Conservation (phyloP, 2,329 filamentous ascomycete species). For the Talaromyces funiculosus region DNA sequence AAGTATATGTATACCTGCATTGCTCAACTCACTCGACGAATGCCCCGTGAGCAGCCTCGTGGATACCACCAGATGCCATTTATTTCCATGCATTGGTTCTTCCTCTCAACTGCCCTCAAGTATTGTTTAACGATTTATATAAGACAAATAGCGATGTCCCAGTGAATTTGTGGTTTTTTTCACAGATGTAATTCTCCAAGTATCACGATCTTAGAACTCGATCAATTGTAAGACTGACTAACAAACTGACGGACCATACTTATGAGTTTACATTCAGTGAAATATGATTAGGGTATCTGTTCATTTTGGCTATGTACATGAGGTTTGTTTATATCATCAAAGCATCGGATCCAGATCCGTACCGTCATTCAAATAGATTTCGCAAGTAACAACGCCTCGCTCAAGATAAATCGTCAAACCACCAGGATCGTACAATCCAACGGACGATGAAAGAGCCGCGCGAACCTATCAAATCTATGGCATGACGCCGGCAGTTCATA, state of each 20-base stretch:
- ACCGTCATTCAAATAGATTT: background rate
- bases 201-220: slow-evolving; percentile 2
- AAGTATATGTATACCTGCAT: background rate
- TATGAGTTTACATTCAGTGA: background rate
- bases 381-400: background rate
- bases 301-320: slow-evolving; percentile 4
- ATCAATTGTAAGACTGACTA: background rate
- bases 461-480: background rate
- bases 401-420: background rate
- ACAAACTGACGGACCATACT: background rate
- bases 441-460: background rate
- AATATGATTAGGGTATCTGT: background rate
- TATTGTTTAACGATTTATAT: no score
- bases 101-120: no score
- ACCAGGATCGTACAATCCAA: background rate
- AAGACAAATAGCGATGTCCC: no score
- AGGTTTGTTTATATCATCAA: background rate
- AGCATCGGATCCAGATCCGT: background rate
- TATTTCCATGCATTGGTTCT: background rate
- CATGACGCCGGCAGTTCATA: background rate
- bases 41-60: background rate
- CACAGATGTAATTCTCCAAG: slow-evolving; percentile 2
- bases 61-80: background rate
- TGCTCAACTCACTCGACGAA: background rate
- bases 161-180: slow-evolving; percentile 16